Conservation (phyloP, 495 filamentous ascomycete species). For the Hyaloscypha bicolor region DNA sequence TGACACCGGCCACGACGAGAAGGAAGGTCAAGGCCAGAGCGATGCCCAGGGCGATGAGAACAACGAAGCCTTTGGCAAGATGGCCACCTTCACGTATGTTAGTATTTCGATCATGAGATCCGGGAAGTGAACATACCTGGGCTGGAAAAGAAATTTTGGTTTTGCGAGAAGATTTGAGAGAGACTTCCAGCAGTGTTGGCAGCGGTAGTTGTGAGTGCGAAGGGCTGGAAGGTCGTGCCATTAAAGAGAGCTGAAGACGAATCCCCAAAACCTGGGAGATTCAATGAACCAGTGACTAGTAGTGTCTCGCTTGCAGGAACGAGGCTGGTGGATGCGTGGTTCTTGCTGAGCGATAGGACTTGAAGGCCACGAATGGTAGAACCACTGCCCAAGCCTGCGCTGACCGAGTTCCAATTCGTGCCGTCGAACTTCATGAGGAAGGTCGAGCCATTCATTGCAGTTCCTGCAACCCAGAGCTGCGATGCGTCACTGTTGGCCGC, state of each 20-base stretch:
- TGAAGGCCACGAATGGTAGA: constrained; percentile 79
- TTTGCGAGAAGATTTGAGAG: constrained; percentile 75
- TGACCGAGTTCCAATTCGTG: constrained; percentile 52
- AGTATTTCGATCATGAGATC: constrained; percentile 26
- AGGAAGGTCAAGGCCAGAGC: constrained; percentile 85
- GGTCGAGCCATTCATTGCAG: constrained; percentile 61
- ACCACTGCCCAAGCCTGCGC: constrained; percentile 57
- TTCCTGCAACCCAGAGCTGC: constrained; percentile 81
- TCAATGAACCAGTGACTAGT: constrained; percentile 80
- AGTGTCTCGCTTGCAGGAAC: constrained; percentile 68
- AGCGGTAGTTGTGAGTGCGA: constrained; percentile 68
- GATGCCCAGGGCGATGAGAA: constrained; percentile 90
- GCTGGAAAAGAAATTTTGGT: constrained; percentile 62
- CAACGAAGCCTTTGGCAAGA: constrained; percentile 82
- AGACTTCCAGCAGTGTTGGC: constrained; percentile 65
- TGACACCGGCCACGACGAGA: constrained; percentile 80
- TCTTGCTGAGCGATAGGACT: constrained; percentile 66
- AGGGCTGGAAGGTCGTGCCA: constrained; percentile 75
- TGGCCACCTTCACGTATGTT: constrained; percentile 47
- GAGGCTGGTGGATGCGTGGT: constrained; percentile 66
- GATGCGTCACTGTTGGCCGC: constrained; percentile 66
- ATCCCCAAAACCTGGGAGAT: constrained; percentile 73
- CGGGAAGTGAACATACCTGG: constrained; percentile 18
- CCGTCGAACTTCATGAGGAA: constrained; percentile 81
- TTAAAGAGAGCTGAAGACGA: constrained; percentile 89